Evolutionary conservation across 2,329 filamentous ascomycete genomes (phyloP).

Genomic region (Xylogone sp.): DNA sequence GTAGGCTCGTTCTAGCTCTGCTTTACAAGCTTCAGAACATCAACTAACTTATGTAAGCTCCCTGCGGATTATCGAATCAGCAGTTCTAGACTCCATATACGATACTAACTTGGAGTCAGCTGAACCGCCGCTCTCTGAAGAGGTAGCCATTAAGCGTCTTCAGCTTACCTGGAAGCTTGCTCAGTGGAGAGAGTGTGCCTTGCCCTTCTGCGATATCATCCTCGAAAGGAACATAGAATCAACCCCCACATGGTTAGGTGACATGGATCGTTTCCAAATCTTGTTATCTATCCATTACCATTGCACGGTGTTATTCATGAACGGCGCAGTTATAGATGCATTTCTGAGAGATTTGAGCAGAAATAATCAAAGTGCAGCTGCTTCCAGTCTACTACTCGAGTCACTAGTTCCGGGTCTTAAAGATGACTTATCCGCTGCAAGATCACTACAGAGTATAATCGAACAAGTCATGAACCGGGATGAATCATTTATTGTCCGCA

Average conservation of each 20-base stretch:
- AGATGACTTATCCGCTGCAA: not conserved
- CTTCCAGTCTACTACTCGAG: not conserved
- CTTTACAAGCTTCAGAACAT: too few species aligned
- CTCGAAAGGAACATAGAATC: not conserved
- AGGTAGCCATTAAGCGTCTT: slow-evolving; percentile 8
- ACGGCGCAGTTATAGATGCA: slow-evolving; percentile 7
- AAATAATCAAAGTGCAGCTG: not conserved
- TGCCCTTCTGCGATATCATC: slow-evolving; percentile 2
- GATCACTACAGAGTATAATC: slow-evolving; percentile 13
- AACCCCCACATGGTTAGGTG: slow-evolving; percentile 3
- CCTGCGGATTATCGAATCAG: not conserved
- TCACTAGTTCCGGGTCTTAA: not conserved
- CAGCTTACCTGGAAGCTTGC: slow-evolving; percentile 9
- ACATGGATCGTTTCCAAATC: slow-evolving; percentile 7
- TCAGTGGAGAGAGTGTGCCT: slow-evolving; percentile 7
- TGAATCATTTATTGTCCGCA: slow-evolving; percentile 19
- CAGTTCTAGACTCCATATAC: not conserved
- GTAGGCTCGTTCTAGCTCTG: not conserved
- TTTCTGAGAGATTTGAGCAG: slow-evolving; percentile 1
- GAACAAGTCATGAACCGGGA: slow-evolving; percentile 15
- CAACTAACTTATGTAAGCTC: not conserved
- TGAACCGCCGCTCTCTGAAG: not conserved
- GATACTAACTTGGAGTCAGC: slow-evolving; percentile 12
- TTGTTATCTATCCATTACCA: slow-evolving; percentile 15
- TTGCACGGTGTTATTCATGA: slow-evolving; percentile 9